A percentile compares a stretch with the other conserved stretches of the same genome.
Conservation (phyloP, 2,329 filamentous ascomycete genomes). For the Diplodia corticola region DNA sequence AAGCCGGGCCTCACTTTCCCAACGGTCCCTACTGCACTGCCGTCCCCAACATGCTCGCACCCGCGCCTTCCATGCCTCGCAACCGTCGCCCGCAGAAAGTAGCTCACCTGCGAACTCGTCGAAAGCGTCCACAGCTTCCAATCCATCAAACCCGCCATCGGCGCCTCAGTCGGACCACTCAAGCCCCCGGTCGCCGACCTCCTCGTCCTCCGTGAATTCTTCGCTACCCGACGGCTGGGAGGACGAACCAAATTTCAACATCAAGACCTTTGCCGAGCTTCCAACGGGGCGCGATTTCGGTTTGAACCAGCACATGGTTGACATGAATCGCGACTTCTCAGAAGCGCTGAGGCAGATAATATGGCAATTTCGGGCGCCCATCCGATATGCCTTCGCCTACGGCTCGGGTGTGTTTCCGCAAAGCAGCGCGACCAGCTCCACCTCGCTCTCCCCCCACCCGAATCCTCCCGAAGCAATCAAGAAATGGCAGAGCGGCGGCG, state of each 20-base stretch:
- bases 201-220: background rate
- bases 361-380: slow-evolving; percentile 84
- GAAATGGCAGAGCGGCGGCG: slow-evolving; percentile 80
- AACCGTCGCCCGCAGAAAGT: background rate
- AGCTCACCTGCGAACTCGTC: slow-evolving; percentile 23
- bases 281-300: slow-evolving; percentile 76
- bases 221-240: slow-evolving; percentile 66
- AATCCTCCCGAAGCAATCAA: slow-evolving; percentile 77
- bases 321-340: slow-evolving; percentile 92
- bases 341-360: slow-evolving; percentile 83
- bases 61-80: slow-evolving; percentile 11
- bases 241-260: slow-evolving; percentile 68
- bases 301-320: slow-evolving; percentile 89
- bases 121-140: slow-evolving; percentile 29
- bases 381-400: slow-evolving; percentile 95
- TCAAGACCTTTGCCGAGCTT: slow-evolving; percentile 73
- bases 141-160: slow-evolving; percentile 22
- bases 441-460: slow-evolving; percentile 70
- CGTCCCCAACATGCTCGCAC: background rate
- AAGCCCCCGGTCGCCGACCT: slow-evolving; percentile 10
- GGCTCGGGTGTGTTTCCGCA: slow-evolving; percentile 96
- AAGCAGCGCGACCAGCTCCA: slow-evolving; percentile 50
- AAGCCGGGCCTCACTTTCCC: slow-evolving; percentile 23
- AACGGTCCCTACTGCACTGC: background rate
- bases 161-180: background rate